Conservation (phyloP, 116 monocot species). For the Phalaenopsis hybrid region DNA sequence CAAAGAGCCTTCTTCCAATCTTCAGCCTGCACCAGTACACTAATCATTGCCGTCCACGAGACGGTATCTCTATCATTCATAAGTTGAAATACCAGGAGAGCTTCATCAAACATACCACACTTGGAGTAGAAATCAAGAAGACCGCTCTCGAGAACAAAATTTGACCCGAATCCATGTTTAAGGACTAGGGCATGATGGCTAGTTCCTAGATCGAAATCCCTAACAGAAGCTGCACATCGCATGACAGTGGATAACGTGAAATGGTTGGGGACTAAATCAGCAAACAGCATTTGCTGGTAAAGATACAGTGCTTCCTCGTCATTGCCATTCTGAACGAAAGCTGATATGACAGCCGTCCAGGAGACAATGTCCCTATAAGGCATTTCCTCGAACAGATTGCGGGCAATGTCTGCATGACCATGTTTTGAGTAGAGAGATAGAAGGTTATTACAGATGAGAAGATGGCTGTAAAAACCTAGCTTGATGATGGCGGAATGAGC, state of each 20-base stretch:
- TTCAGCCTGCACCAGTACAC: conserved; percentile 34
- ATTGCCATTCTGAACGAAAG: conserved; percentile 18
- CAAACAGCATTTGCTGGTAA: conserved; percentile 31
- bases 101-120: conserved; percentile 18
- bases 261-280: conserved; percentile 34
- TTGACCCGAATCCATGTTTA: conserved; percentile 28
- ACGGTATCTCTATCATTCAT: conserved; percentile 39
- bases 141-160: conserved; percentile 32
- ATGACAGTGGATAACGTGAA: conserved; percentile 56
- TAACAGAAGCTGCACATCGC: conserved; percentile 28
- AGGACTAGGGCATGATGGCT: conserved; percentile 31
- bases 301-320: conserved; percentile 32
- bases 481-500: conserved; percentile 57
- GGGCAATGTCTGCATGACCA: conserved; percentile 14
- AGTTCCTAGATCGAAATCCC: conserved; percentile 15
- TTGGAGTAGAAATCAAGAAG: conserved; percentile 52
- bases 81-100: conserved; percentile 22
- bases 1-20: conserved; percentile 29
- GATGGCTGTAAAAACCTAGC: conserved; percentile 25
- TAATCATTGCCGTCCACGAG: conserved; percentile 72
- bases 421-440: conserved; percentile 39
- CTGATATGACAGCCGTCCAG: conserved; percentile 59
- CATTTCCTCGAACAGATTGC: conserved; percentile 68
- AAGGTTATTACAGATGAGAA: conserved; percentile 40
- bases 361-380: conserved; percentile 46